Evolutionary conservation across 1,139 yeast genomes (phyloP), one percentile per base, ranked within the genome.

Genomic region (Taphrina flavorubra): DNA sequence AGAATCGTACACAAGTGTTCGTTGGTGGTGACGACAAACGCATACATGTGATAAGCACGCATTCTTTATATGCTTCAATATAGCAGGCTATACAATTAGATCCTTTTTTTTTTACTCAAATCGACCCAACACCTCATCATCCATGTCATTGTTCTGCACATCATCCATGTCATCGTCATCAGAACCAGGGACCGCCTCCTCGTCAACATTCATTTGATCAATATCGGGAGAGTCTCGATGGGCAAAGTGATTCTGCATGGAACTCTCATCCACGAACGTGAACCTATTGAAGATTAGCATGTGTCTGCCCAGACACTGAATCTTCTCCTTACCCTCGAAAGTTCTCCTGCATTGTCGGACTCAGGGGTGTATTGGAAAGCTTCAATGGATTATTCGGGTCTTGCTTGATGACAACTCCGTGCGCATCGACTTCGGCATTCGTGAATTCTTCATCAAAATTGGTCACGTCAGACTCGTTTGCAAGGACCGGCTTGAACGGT

Each of bases 361-460:
- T 88, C 72, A 94, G 81, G 40, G 98, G 98, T 2, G 97, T 90
- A 7, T 90, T 83, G 73, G 87, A 83, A 78, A 86, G 85, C 79
- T 84, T 79, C 66, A 84, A 77, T 13, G 62, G 62, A 74, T 87
- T 90, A 74, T 51, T 44, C 56, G 55, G 53, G 86, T 86, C 76
- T 85, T 87, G 77, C 36, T 63, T 63, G 51, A 58, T 58, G 36
- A 63, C 67, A 13, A 63, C 67, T 8, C 67, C 67, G 37, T 63
- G 40, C 51, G 86, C 87, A 20, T 95, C 88, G 0, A 97, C 91
- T 46, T 96, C 89, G 62, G 96, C 92, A 74, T 88, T 89, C 16
- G 99, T 94, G 78, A 94, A 94, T 78, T 92, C 98, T 7, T 98
- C 97, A 77, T 94, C 99, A 79, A 94, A 94, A 79, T 94, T 94